Base-by-base conservation (phyloP, 495 filamentous ascomycete species). In the Aspergillus diversus region DNA sequence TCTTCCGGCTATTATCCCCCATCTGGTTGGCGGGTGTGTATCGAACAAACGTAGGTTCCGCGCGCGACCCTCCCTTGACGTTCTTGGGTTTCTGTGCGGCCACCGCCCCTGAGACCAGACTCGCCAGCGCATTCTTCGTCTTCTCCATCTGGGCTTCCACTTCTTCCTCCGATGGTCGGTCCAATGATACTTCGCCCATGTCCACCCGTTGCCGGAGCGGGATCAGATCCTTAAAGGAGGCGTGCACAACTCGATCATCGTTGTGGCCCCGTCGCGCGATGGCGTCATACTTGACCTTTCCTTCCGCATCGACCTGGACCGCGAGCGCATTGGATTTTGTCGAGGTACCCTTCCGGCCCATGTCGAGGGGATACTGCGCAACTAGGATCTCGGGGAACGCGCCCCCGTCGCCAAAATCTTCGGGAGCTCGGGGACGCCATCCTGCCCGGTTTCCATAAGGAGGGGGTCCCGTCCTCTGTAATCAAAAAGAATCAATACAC, bases 21-120 rank as follows among this genome's bases (percentile, higher is more conserved):
- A 99, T 97, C 81, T 99, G 95, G 66, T 93, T 93, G 5, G 92
- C 92, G 1, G 95, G 95, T 32, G 93, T 97, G 70, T 98, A 99
- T 31, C 92, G 86, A 43, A 99, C 96, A 73, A 91, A 99, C 5
- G 95, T 97, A 3, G 95, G 90, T 59, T 97, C 93, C 37, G 89
- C 86, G 65, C 87, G 83, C n/a, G 79, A 78, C 17, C 86, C 87
- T 8, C 90, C 86, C 66, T 91, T 91, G 63, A 98, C 87, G 68
- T 90, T 95, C 81, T 99, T 99, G 4, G 95, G 95, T 73, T 96
- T 97, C 80, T 99, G 95, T 15, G 96, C 87, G 4, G 91, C 86
- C 15, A 96, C 88, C 6, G 94, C 93, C 48, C 93, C 92, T 60
- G 87, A 85, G 9, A 98, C 93, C 62, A 99, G 78, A 33, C 80